These are phyloP conservation scores for Prunella vulgaris DNA, from an alignment of 257 asterid genomes.

Conservation along the genomic window DNA sequence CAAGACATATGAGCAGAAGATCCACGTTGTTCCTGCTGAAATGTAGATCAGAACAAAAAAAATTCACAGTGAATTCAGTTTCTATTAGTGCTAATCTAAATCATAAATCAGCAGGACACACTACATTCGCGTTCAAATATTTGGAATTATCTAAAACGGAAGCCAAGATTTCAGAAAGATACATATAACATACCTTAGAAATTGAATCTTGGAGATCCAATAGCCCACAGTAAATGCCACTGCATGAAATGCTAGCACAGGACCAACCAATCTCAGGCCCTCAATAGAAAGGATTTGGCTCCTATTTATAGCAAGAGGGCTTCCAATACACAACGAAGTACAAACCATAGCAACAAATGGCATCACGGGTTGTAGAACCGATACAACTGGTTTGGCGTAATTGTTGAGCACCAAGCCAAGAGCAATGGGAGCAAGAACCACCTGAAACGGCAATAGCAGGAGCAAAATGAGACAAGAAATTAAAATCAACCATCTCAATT, in stretches of 20 bases:
- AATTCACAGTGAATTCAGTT: background rate
- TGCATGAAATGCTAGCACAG: conserved; percentile 77
- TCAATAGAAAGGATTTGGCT: conserved; percentile 77
- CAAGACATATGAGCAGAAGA: background rate
- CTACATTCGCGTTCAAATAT: background rate
- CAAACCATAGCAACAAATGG: conserved; percentile 93
- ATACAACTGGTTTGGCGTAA: conserved; percentile 80
- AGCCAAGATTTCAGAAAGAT: background rate
- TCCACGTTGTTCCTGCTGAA: background rate
- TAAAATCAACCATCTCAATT: background rate
- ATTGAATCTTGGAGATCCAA: conserved; percentile 72
- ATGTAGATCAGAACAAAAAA: background rate
- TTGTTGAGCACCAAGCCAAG: conserved; percentile 81
- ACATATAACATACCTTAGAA: conserved; percentile 50
- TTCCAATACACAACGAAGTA: conserved; percentile 92
- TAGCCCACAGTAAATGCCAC: conserved; percentile 84
- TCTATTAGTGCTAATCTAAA: background rate
- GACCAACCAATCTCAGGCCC: conserved; percentile 76
- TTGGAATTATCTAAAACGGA: background rate
- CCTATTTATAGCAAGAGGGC: conserved; percentile 92
- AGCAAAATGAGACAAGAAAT: background rate
- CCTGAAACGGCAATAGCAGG: conserved; percentile 39
- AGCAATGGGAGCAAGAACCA: conserved; percentile 81
- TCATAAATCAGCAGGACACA: background rate
- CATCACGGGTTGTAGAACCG: conserved; percentile 85